A percentile compares a stretch with the other conserved stretches of the same genome.
phyloP scores from a whole-genome alignment of 371 early-diverging fungal genomes.

The Ordospora colligata region DNA sequence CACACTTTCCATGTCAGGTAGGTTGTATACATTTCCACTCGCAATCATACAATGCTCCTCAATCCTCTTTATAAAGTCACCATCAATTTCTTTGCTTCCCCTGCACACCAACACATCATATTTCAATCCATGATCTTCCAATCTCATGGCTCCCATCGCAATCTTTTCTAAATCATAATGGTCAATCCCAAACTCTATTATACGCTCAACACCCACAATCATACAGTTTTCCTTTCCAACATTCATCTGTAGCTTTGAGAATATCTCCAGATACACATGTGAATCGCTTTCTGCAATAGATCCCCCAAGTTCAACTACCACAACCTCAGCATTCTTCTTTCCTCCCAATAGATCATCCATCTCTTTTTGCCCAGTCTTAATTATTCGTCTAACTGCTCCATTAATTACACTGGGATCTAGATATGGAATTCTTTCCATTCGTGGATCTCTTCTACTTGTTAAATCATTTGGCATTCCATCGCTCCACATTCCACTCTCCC shows the following conservation, averaged over 20 bases:
- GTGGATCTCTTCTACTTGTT: constrained; percentile 79
- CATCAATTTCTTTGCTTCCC: constrained; percentile 69
- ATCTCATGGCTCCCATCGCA: constrained; percentile 80
- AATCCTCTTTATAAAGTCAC: constrained; percentile 75
- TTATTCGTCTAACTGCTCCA: constrained; percentile 88
- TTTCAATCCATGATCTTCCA: constrained; percentile 82
- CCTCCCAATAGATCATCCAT: constrained; percentile 66
- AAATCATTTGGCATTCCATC: constrained; percentile 90
- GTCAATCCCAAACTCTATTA: constrained; percentile 84
- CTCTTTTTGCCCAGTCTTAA: constrained; percentile 73
- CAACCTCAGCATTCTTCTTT: constrained; percentile 67
- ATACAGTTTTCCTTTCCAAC: constrained; percentile 91
- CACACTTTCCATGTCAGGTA: constrained; percentile 81
- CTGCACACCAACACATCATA: constrained; percentile 94
- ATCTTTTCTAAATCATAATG: constrained; percentile 98
- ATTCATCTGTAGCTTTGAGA: constrained; percentile 93
- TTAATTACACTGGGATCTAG: constrained; percentile 93
- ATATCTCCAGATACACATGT: constrained; percentile 90
- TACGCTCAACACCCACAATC: constrained; percentile 85
- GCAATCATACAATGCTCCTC: constrained; percentile 92
- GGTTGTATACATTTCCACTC: constrained; percentile 75
- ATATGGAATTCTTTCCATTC: constrained; percentile 94
- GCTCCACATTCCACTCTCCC: constrained; percentile 91
- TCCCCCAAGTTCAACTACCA: constrained; percentile 96
- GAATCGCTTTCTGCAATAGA: constrained; percentile 97